Evolutionary conservation across 1,284 basidiomycete genomes (phyloP), one percentile per base, ranked within the genome.

Genomic region (Trichosporon sp.): DNA sequence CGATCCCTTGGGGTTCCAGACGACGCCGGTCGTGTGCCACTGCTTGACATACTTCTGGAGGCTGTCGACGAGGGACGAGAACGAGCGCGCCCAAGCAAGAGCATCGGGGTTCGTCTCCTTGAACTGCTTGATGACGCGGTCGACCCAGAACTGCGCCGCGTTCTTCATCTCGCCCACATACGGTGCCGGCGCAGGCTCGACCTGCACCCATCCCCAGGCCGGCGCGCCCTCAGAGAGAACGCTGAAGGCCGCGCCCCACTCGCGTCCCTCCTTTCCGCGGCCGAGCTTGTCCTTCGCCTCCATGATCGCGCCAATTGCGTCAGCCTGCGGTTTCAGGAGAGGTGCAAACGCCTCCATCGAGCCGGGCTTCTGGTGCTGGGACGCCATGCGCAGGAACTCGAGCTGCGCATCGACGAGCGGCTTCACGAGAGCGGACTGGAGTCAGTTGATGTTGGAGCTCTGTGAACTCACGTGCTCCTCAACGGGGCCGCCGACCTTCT

Each of bases 91-190:
- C 96, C 96, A 99, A 78, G 95, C 92, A 11, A 90, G 88, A 75
- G 95, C 94, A 73, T 90, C 91, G n/a, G 90, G 85, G 80, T 98
- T 92, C 93, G 92, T 92, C 12, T 95, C 92, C 84, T 94, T 98
- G 87, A 88, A 92, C 76, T 96, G 93, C 84, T 96, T 96, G 84
- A 96, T 90, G 65, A 98, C 89, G 70, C 91, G 90, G 81, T 98
- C 94, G 12, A 91, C 90, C 83, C 95, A 99, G 85, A 96, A 99
- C 79, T 91, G 88, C 5, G 92, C 89, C 7, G 93, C 89, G 68
- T 98, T 94, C 84, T 92, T 96, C 84, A 92, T 89, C 68, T 96
- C 93, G 12, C 84, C 86, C n/a, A 98, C 87, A 77, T 89, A 92
- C 12, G 92, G 90, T 4, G 88, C 93, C 0, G 97, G 96, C 79